Evolutionary conservation across 140 eudicot genomes (phyloP), one percentile per base, ranked within the genome.

Genomic region (Oenanthe javanica): DNA sequence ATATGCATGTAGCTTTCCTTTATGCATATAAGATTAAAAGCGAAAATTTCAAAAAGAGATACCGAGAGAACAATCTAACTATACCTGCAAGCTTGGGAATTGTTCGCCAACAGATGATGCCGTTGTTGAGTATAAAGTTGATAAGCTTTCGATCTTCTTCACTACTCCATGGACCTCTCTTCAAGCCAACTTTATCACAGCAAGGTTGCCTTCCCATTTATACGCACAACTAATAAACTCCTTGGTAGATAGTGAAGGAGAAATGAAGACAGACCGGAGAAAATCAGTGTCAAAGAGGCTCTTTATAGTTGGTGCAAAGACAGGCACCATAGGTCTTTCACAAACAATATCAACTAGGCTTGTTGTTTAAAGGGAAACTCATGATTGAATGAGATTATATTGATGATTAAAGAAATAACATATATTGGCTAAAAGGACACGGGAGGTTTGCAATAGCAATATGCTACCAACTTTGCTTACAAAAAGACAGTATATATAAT

Each of bases 81-180:
- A 16, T 21, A 92, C 97, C 97, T 87, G 97, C 92, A 75, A 90
- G 96, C 85, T 88, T 90, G 45, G 96, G 97, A 76, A 92, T 90
- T 84, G 80, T 88, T 84, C 97, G 81, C 97, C 97, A 92, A 76
- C 97, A 90, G 18, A 85, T 91, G 77, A 90, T 88, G 55, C 97
- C 97, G 74, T 92, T 92, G 77, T 78, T 86, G 82, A 90, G 73
- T 79, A 90, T 90, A 70, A 88, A 92, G 77, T 74, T 88, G 82
- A 86, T 83, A 40, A 90, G 96, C 77, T 84, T 92, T 69, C 83
- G 86, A 83, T 92, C 97, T 90, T 92, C 97, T 73, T 92, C 97
- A 81, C 84, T 87, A 2, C 87, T 87, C 97, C 97, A 92, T 51
- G 96, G 97, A 82, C 97, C 97, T 84, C 92, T 88, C 84, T 92